Percentiles rank a stretch among this genome's conserved stretches.
phyloP scores from a whole-genome alignment of 2,329 filamentous ascomycete genomes.

The Cryphonectria carpinicola region DNA sequence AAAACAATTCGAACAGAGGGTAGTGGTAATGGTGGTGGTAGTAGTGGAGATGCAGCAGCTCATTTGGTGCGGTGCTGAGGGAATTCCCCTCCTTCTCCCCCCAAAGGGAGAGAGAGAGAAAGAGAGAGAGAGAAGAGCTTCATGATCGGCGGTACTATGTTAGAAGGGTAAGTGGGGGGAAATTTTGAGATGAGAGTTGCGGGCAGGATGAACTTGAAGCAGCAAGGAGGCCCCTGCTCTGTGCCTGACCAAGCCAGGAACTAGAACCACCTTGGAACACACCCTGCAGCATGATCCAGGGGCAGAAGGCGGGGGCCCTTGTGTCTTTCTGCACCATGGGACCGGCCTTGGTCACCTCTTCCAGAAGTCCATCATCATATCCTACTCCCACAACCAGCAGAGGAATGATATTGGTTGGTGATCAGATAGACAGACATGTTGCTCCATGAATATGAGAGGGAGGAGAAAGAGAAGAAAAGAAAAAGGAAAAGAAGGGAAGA shows the following conservation, averaged over 20 bases:
- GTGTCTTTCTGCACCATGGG: not conserved
- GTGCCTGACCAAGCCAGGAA: not conserved
- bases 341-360: not conserved
- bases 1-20: not conserved
- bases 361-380: not conserved
- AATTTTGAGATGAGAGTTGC: slow-evolving; percentile 1
- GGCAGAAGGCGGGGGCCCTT: slow-evolving; percentile 1
- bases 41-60: not conserved
- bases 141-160: not conserved
- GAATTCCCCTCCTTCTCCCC: not conserved
- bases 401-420: not conserved
- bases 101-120: not conserved
- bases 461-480: too few species aligned
- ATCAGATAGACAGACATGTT: too few species aligned
- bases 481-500: too few species aligned
- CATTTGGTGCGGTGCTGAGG: not conserved
- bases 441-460: not conserved
- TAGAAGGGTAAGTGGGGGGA: not conserved
- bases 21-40: not conserved
- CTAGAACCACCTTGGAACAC: slow-evolving; percentile 8
- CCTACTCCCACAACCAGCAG: not conserved
- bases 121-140: not conserved
- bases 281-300: slow-evolving; percentile 11
- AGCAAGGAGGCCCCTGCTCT: not conserved
- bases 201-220: not conserved